Evolutionary conservation across 2,329 filamentous ascomycete species (phyloP), one percentile per base, ranked within the genome.

Genomic region (Colletotrichum horii): DNA sequence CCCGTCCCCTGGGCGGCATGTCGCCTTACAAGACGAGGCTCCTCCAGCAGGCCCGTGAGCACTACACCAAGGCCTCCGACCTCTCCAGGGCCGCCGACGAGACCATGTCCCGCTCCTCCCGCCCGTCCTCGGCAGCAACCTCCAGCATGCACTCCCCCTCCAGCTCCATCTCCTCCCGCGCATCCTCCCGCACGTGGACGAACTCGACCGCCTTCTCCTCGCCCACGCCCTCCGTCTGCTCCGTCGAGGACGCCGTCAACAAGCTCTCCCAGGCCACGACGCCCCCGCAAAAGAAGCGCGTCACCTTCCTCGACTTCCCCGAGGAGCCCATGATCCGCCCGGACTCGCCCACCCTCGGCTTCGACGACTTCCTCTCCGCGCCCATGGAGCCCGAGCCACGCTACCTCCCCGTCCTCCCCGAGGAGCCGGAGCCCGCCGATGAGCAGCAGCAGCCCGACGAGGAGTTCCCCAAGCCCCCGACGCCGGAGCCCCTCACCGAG

Each of bases 341-440:
- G 0, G 91, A 92, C 78, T 92, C 90, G 5, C 91, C 91, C 2
- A 92, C 91, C 0, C 87, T 92, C 8, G 91, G 91, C 14, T 87
- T 90, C 71, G 88, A 89, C 67, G 88, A 88, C 77, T 83, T 79
- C 79, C 24, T 79, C 75, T 66, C 79, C 79, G 70, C 78, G n/a
- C 78, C 78, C 6, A 70, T 34, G 24, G 74, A 77, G 52, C 76
- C 74, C 28, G 76, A 77, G 24, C 69, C 74, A 28, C 69, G 73
- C 64, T 75, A 74, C 56, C 71, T 78, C 19, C 75, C 75, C 11
- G 75, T 76, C 8, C 70, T 77, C n/a, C 74, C 67, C 1, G 76
- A 77, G 62, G 52, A 67, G 16, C 79, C 75, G 6, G 71, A 79
- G 58, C 76, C 79, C 9, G 15, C 77, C 19, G 79, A 79, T 68